Base-by-base conservation (phyloP, 495 filamentous ascomycete genomes). In the Penicillium antarcticum region DNA sequence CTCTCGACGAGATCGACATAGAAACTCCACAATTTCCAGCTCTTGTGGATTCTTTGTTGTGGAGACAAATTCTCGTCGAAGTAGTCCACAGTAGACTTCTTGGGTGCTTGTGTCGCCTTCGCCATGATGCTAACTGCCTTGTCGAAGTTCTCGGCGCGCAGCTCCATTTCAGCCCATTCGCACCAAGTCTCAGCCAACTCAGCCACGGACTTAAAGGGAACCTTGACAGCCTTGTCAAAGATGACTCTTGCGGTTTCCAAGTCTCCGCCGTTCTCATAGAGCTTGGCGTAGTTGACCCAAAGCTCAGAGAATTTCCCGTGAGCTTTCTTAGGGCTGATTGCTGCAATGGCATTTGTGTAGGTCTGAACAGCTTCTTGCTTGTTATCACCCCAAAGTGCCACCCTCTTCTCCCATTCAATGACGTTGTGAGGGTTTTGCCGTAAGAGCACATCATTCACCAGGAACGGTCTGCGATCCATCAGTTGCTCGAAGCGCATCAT, bases 1-100 rank as follows among this genome's bases (percentile, higher is more conserved):
- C 89, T 94, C 66, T 99, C 94, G 10, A 99, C 92, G 0, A 99
- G 81, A 69, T 99, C 94, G 34, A 99, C 92, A 60, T 99, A 99
- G 79, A 97, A 99, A 76, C 89, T 94, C 94, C 94, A 99, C 12
- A 99, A 72, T 68, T 97, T 99, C 95, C 95, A 99, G 65, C 90
- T 95, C 78, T 97, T 99, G 72, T 99, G 95, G 7, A 99, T 87
- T 50, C 95, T 82, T 69, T 97, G 94, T 66, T 97, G 95, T 9
- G 95, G 92, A 5, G 89, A 89, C 7, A 99, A 75, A 0, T 81
- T 89, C 66, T 99, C 95, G 68, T 99, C 94, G 58, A 97, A 99
- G 66, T 97, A 99, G 70, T 99, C 95, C 18, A 97, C 94, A 1
- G 83, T 95, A 14, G 91, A 96, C 53, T 88, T 80, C 71, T 97